These are phyloP conservation scores for Metschnikowia cubensis DNA, from an alignment of 805 yeast genomes.

Conservation along the genomic window DNA sequence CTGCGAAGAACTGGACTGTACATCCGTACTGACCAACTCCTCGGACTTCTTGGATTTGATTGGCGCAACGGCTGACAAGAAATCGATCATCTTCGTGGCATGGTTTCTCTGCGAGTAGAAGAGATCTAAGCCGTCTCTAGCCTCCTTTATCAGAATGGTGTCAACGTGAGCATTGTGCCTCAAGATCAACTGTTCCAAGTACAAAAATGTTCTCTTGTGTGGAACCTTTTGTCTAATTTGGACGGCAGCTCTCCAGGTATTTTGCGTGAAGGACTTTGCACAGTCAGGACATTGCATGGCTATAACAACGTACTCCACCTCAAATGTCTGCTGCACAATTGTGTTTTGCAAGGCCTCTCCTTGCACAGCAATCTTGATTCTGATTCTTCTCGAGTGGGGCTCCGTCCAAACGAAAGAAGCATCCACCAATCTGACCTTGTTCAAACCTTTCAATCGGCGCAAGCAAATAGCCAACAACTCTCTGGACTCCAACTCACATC, in stretches of 20 bases:
- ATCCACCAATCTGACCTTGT: constrained; percentile 81
- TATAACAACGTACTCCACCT: constrained; percentile 87
- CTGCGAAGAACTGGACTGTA: constrained; percentile 81
- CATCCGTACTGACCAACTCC: constrained; percentile 88
- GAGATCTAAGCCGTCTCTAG: constrained; percentile 92
- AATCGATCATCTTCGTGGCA: constrained; percentile 92
- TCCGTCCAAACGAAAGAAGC: constrained; percentile 98
- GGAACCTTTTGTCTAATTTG: constrained; percentile 97
- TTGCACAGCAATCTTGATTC: constrained; percentile 88
- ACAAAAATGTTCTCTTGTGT: constrained; percentile 94
- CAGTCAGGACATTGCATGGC: constrained; percentile 99
- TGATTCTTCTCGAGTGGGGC: constrained; percentile 94
- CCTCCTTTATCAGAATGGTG: constrained; percentile 88
- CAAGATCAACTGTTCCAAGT: constrained; percentile 90
- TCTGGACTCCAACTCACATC: constrained; percentile 86
- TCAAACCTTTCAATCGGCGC: constrained; percentile 81
- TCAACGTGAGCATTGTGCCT: constrained; percentile 91
- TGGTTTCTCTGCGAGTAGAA: constrained; percentile 84
- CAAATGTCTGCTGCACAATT: constrained; percentile 89
- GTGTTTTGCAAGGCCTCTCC: constrained; percentile 94
- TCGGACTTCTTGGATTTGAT: constrained; percentile 78
- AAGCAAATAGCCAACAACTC: constrained; percentile 88
- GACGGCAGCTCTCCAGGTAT: constrained; percentile 97
- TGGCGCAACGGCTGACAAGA: constrained; percentile 81
- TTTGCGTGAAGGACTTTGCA: constrained; percentile 93